These are phyloP conservation scores for Metschnikowia hibisci DNA, from an alignment of 805 yeast genomes.

Conservation along the genomic window DNA sequence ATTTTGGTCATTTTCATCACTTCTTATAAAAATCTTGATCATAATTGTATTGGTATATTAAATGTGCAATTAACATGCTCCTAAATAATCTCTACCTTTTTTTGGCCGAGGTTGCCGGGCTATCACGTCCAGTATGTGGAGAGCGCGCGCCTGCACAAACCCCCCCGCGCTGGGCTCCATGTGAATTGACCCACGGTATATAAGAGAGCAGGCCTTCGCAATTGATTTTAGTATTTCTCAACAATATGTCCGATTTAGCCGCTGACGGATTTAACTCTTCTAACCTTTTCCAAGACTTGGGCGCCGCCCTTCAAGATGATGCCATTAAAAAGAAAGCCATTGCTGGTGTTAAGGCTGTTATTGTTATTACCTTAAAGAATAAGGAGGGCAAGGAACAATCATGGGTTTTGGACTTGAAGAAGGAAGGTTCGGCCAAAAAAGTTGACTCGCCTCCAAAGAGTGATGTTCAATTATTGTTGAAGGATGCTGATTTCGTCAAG, in stretches of 20 bases:
- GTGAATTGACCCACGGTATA: conserved; percentile 4
- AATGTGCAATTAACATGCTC: no score
- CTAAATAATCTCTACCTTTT: no score
- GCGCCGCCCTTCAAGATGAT: conserved; percentile 36
- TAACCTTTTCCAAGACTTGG: conserved; percentile 37
- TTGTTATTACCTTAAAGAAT: conserved; percentile 49
- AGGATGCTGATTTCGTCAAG: conserved; percentile 66
- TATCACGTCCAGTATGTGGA: neutral
- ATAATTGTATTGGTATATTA: no score
- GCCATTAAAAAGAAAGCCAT: conserved; percentile 37
- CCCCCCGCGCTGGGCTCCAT: conserved; percentile 4
- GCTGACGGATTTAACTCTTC: conserved; percentile 44
- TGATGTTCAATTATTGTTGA: conserved; percentile 63
- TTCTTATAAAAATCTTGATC: no score
- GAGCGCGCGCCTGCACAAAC: conserved; percentile 1
- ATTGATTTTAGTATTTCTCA: neutral
- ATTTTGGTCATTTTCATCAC: no score
- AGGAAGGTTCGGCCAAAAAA: conserved; percentile 15
- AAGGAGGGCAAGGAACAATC: conserved; percentile 22
- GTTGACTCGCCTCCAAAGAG: conserved; percentile 29
- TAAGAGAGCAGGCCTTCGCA: neutral
- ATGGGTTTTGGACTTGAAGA: conserved; percentile 22
- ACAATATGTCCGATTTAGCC: conserved; percentile 24
- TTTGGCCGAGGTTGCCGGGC: neutral
- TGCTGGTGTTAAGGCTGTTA: conserved; percentile 52